Percentiles rank a stretch among this genome's conserved stretches.
Evolutionary conservation across 805 yeast genomes (phyloP).

Genomic region (Ogataea minuta): DNA sequence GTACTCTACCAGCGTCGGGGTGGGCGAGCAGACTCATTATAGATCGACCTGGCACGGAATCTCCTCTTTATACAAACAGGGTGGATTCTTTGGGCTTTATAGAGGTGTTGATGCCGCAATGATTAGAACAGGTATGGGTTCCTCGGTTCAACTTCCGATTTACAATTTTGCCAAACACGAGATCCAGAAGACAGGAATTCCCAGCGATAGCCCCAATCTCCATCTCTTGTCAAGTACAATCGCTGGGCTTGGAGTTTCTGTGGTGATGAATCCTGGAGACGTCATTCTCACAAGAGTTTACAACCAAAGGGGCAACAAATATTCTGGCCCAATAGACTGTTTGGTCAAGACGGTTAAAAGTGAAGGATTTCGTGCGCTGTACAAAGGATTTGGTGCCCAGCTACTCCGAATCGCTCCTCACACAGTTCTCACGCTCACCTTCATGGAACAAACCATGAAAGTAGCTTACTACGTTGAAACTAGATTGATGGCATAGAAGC

Average conservation of each 20-base stretch:
- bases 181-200: constrained; percentile 49
- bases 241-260: constrained; percentile 89
- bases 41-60: constrained; percentile 68
- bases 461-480: constrained; percentile 45
- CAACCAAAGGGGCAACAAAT: constrained; percentile 87
- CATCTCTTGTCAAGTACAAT: constrained; percentile 72
- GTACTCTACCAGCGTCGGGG: constrained; percentile 58
- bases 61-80: constrained; percentile 53
- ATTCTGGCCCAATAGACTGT: constrained; percentile 88
- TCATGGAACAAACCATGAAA: constrained; percentile 94
- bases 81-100: constrained; percentile 77
- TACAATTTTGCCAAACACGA: constrained; percentile 74
- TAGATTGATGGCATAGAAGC: constrained; percentile 16
- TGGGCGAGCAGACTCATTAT: constrained; percentile 94
- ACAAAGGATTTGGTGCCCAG: constrained; percentile 95
- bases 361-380: constrained; percentile 86
- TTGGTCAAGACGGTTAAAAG: constrained; percentile 71
- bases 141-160: constrained; percentile 90
- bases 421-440: constrained; percentile 82
- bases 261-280: constrained; percentile 98
- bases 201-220: constrained; percentile 61
- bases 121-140: constrained; percentile 92
- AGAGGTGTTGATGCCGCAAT: constrained; percentile 95
- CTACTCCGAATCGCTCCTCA: constrained; percentile 92
- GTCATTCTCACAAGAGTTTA: constrained; percentile 92